phyloP scores from a whole-genome alignment of 768 basidiomycete genomes.

The Amyloporia xantha region DNA sequence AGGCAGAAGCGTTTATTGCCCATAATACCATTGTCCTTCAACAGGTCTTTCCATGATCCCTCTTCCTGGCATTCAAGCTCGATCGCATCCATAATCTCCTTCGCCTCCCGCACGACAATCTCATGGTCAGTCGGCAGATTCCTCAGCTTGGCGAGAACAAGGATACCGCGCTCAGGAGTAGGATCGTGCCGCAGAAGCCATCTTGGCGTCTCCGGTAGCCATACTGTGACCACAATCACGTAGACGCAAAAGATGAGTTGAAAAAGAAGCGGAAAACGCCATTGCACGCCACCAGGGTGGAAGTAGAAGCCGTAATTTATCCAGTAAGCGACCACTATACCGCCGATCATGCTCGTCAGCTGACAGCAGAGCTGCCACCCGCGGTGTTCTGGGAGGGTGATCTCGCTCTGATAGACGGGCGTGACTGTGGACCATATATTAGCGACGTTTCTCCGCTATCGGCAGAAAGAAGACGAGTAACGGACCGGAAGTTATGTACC shows the following conservation, averaged over 20 bases:
- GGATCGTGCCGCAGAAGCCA: conserved; percentile 7
- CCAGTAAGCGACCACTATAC: conserved; percentile 8
- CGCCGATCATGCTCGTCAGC: conserved; percentile 5
- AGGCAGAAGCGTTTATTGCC: conserved; percentile 6
- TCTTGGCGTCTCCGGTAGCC: conserved; percentile 5
- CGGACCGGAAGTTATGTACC: conserved; percentile 7
- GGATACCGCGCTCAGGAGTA: neutral
- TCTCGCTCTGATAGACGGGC: conserved; percentile 7
- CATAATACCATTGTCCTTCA: conserved; percentile 4
- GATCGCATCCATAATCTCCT: conserved; percentile 5
- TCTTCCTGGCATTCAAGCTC: conserved; percentile 7
- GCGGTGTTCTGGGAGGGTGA: conserved; percentile 7
- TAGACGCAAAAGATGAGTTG: conserved; percentile 5
- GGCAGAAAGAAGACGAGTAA: neutral
- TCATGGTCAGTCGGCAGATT: neutral
- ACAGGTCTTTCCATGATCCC: conserved; percentile 7
- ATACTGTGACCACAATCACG: conserved; percentile 5
- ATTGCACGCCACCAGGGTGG: neutral
- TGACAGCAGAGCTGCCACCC: conserved; percentile 9
- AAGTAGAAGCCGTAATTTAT: conserved; percentile 7
- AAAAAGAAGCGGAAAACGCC: conserved; percentile 9
- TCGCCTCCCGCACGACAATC: neutral
- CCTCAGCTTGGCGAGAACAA: conserved; percentile 3
- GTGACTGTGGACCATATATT: conserved; percentile 1
- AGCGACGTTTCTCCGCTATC: conserved; percentile 4